A percentile compares a stretch with the other conserved stretches of the same genome.
phyloP scores from a whole-genome alignment of 108 stramenopile species.

The Cyclotella sp. region DNA sequence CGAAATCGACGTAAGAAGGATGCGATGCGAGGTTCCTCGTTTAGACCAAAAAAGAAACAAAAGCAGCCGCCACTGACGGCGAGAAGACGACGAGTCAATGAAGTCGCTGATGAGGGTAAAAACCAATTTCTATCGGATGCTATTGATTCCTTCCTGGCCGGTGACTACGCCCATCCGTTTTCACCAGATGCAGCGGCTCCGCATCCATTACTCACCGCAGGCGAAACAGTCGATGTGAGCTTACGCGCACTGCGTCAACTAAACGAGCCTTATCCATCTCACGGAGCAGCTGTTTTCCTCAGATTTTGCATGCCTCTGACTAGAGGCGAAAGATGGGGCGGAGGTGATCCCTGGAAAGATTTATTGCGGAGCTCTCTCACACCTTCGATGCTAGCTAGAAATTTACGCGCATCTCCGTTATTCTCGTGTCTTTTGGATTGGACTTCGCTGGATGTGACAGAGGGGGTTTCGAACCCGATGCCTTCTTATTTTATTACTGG shows the following conservation, averaged over 20 bases:
- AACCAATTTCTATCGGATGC: conserved; percentile 11
- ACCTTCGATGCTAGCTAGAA: conserved; percentile 53
- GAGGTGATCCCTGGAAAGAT: conserved; percentile 49
- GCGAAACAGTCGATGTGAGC: conserved; percentile 41
- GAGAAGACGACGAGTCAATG: no score
- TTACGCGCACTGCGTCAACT: conserved; percentile 43
- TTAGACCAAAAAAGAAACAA: no score
- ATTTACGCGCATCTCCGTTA: conserved; percentile 41
- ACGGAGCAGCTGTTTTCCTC: conserved; percentile 58
- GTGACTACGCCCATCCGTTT: conserved; percentile 56
- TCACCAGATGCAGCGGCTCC: conserved; percentile 54
- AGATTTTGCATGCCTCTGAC: conserved; percentile 52
- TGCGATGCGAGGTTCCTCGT: no score
- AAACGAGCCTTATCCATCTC: conserved; percentile 45
- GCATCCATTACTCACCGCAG: conserved; percentile 46
- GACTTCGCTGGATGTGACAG: conserved; percentile 47
- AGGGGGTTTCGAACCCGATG: conserved; percentile 29
- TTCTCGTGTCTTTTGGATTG: conserved; percentile 56
- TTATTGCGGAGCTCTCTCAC: conserved; percentile 50
- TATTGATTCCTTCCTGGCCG: conserved; percentile 62
- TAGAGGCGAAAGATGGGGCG: conserved; percentile 51
- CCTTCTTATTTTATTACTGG: not conserved
- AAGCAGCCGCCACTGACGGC: no score
- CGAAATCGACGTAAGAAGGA: not conserved
- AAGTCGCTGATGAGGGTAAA: not conserved